Evolutionary conservation across 495 filamentous ascomycete species (phyloP).

Genomic region (Xylaria sp.): DNA sequence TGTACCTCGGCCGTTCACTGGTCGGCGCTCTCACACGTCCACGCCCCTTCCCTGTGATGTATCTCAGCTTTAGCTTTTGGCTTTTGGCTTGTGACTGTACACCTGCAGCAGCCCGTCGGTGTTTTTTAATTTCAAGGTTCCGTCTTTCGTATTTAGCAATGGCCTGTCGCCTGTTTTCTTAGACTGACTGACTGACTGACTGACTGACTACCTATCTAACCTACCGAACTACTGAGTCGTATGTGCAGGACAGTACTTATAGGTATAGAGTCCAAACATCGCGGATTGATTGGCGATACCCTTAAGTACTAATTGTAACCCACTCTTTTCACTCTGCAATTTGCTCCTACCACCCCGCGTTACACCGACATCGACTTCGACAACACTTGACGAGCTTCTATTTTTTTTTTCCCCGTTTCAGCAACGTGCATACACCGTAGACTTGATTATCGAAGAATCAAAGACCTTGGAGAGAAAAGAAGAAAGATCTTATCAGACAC

Average conservation of each 20-base stretch:
- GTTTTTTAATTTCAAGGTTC: slow-evolving; percentile 7
- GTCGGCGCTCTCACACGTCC: slow-evolving; percentile 4
- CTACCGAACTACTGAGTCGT: too few relatives aligned
- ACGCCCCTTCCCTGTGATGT: too few relatives aligned
- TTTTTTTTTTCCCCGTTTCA: too few relatives aligned
- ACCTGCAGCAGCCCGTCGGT: neutral
- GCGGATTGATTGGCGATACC: neutral
- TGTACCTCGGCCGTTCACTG: slow-evolving; percentile 5
- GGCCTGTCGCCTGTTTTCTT: neutral
- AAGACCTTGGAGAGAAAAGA: neutral
- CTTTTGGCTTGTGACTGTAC: slow-evolving; percentile 21
- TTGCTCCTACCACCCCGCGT: neutral
- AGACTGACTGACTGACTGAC: too few relatives aligned
- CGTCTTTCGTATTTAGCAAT: neutral
- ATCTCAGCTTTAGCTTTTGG: too few relatives aligned
- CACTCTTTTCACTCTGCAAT: neutral
- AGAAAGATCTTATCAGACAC: neutral
- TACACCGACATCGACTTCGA: neutral
- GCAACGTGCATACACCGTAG: neutral
- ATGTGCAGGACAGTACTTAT: too few relatives aligned
- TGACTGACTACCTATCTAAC: too few relatives aligned
- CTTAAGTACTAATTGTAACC: too few relatives aligned
- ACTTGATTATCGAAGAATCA: neutral
- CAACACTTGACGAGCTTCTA: neutral
- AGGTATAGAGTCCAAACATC: neutral